Base-by-base conservation (phyloP, 192 early-diverging fungal genomes). In the Podila horticola region DNA sequence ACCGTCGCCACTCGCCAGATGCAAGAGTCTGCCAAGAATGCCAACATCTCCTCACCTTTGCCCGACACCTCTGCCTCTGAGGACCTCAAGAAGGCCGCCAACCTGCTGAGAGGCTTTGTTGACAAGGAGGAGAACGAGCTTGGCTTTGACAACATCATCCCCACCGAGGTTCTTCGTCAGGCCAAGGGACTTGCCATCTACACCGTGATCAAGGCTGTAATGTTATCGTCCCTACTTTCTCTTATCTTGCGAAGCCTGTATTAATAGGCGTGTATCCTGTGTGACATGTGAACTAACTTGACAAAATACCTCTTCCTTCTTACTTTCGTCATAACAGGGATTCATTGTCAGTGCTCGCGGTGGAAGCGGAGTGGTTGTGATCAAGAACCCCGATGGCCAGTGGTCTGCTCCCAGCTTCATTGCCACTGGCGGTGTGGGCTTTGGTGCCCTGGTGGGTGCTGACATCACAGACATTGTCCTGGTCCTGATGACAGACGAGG, bases 391-490 rank as follows among this genome's bases (percentile, higher is more conserved):
- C 36, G 86, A 90, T 66, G 88, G 86, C 51, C 82, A 69, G 59
- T 97, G 96, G 96, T 95, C 93, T 13, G 93, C 93, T 30, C 96
- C 96, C 1, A 93, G 92, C 26, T 93, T 93, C n/a, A 96, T 99
- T 57, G 89, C 87, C 7, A 93, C 93, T 0, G 93, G 89, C 41
- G 96, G 96, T 11, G 91, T 92, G 41, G 95, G 96, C n/a, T 91
- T 94, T 48, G 96, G 96, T 62, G 92, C 92, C 1, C 91, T 96
- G 81, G 91, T 96, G 66, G 96, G 96, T 58, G 95, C 92, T 9
- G 93, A 96, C 71, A 84, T 97, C 67, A 98, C 97, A 17, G 95
- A 99, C 83, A 93, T 95, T 83, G 91, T 99, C n/a, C 91, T 98
- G 73, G 85, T 99, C 29, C 85, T 99, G 34, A 99, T 95, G 79